phyloP scores from a whole-genome alignment of 257 asterid species.

The Nicotiana obtusifolia region DNA sequence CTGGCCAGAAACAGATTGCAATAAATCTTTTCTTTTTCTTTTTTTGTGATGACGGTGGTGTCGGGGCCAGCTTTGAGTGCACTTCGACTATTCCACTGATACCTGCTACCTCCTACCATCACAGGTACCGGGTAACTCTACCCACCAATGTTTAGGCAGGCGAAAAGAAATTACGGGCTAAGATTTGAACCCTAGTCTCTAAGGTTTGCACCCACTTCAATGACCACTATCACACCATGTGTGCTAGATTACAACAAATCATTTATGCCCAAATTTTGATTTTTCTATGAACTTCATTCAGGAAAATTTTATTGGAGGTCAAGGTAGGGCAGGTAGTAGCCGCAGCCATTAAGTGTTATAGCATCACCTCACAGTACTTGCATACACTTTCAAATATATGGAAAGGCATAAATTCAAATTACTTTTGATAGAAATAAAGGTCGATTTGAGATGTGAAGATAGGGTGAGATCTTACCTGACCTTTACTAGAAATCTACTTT shows the following conservation, averaged over 20 bases:
- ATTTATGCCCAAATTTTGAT: neutral
- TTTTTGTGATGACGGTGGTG: no score
- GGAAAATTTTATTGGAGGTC: neutral
- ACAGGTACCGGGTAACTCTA: no score
- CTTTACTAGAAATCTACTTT: neutral
- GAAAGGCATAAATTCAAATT: neutral
- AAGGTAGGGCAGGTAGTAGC: neutral
- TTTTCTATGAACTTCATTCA: neutral
- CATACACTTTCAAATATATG: conserved; percentile 6
- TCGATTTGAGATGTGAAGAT: neutral
- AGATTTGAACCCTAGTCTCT: no score
- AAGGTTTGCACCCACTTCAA: no score
- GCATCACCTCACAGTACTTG: neutral
- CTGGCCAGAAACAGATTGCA: neutral
- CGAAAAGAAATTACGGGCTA: no score
- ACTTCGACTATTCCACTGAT: no score
- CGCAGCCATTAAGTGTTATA: neutral
- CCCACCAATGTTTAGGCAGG: no score
- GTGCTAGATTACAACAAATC: neutral
- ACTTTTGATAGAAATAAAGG: neutral
- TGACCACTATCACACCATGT: no score
- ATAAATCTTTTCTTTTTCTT: neutral
- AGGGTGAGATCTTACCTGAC: neutral
- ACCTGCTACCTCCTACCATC: no score
- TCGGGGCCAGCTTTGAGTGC: no score